These are phyloP conservation scores for Gonapodya prolifera DNA, from an alignment of 192 early-diverging fungal species.

Conservation along the genomic window DNA sequence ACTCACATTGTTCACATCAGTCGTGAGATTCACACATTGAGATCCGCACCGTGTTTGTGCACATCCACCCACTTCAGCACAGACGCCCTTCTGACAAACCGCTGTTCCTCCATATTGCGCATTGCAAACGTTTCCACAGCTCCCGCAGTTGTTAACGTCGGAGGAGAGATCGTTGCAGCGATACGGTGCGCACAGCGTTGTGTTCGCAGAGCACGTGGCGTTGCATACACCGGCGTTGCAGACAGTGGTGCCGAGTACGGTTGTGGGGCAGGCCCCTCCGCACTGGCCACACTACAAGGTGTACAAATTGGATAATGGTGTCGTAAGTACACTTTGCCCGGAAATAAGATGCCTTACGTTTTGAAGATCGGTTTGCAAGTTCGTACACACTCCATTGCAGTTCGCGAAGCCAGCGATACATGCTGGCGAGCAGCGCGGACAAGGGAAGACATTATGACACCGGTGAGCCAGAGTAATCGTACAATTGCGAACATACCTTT, in stretches of 20 bases:
- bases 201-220: background rate
- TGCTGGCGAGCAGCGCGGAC: background rate
- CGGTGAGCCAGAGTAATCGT: background rate
- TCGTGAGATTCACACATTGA: background rate
- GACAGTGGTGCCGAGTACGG: background rate
- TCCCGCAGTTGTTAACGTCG: background rate
- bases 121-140: background rate
- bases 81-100: background rate
- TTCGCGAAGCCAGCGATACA: background rate
- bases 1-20: background rate
- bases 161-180: background rate
- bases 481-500: background rate
- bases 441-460: background rate
- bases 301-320: too few species aligned
- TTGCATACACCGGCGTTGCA: background rate
- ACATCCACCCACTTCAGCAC: background rate
- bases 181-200: background rate
- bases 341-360: too few species aligned
- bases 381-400: background rate
- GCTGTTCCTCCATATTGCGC: background rate
- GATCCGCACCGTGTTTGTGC: background rate
- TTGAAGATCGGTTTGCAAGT: background rate
- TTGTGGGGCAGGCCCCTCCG: background rate
- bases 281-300: background rate
- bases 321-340: too few species aligned